phyloP scores from a whole-genome alignment of 345 rosid species.

The Brassica napus region DNA sequence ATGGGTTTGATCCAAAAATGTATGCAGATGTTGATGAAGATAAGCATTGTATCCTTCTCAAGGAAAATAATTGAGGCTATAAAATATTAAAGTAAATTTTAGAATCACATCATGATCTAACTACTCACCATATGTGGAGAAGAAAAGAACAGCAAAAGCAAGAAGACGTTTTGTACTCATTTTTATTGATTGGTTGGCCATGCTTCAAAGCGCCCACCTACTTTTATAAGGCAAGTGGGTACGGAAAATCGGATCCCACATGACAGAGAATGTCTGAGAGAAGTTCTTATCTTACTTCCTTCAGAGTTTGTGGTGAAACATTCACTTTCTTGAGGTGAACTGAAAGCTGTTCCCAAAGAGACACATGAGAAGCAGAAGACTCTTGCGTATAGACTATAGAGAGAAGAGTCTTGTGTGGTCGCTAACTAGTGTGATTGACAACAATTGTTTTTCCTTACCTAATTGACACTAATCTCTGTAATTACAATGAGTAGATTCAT shows the following conservation, averaged over 20 bases:
- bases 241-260: constrained; percentile 58
- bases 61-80: constrained; percentile 25
- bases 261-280: constrained; percentile 58
- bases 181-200: constrained; percentile 47
- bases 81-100: constrained; percentile 2
- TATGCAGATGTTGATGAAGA: constrained; percentile 17
- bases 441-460: background rate
- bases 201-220: constrained; percentile 52
- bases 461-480: background rate
- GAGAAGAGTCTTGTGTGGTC: background rate
- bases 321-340: constrained; percentile 26
- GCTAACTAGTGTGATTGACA: background rate
- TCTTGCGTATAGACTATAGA: background rate
- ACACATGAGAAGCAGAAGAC: constrained; percentile 35
- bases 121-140: constrained; percentile 23
- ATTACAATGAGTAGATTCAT: background rate
- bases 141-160: constrained; percentile 23
- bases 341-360: background rate
- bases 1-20: constrained; percentile 13
- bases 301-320: constrained; percentile 61
- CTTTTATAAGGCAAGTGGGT: constrained; percentile 61
- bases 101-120: constrained; percentile 6
- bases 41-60: constrained; percentile 18
- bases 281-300: constrained; percentile 52
- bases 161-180: constrained; percentile 31